Conservation (phyloP, 192 early-diverging fungal species). For the Backusella morwellensis region DNA sequence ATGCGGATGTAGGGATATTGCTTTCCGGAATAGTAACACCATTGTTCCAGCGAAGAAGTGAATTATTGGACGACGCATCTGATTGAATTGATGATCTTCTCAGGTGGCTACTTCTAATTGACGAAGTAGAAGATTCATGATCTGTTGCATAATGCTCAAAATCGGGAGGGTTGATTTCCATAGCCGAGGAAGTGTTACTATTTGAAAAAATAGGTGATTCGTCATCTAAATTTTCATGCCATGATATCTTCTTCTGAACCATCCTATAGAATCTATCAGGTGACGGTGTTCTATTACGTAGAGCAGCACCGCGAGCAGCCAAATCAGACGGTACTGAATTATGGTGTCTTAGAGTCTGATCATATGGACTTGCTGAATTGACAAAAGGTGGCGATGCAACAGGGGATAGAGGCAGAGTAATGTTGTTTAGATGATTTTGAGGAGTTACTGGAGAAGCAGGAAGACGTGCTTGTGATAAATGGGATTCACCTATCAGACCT, state of each 20-base stretch:
- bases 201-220: constrained; percentile 8
- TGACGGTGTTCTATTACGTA: constrained; percentile 26
- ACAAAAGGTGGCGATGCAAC: constrained; percentile 2
- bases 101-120: constrained; percentile 33
- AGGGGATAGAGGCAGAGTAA: constrained; percentile 4
- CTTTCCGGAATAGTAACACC: not conserved
- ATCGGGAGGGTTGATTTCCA: constrained; percentile 8
- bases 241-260: constrained; percentile 31
- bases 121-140: constrained; percentile 36
- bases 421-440: not conserved
- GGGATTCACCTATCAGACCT: constrained; percentile 21
- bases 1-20: constrained; percentile 8
- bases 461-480: not conserved
- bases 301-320: not conserved
- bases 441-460: not conserved
- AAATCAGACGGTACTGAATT: not conserved
- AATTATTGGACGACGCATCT: constrained; percentile 14
- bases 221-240: constrained; percentile 9
- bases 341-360: not conserved
- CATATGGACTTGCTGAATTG: not conserved
- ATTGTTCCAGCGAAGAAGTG: constrained; percentile 14
- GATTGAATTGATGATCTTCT: constrained; percentile 35
- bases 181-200: not conserved
- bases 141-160: constrained; percentile 29
- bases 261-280: constrained; percentile 34